Conservation (phyloP, 768 basidiomycete genomes). For the Brasilioporus rufonigricans region DNA sequence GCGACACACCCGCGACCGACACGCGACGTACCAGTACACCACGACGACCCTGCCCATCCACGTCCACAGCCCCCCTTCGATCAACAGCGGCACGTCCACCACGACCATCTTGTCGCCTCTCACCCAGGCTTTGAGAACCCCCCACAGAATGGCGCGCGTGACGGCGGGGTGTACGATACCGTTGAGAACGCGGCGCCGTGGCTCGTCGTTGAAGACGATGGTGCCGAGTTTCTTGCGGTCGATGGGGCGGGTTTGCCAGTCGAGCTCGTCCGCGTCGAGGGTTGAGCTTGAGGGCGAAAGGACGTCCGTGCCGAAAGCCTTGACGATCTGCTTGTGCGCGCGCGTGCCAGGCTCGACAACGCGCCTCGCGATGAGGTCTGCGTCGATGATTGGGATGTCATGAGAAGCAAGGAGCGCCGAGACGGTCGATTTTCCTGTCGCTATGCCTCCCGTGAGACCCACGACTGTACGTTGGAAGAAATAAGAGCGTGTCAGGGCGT, state of each 20-base stretch:
- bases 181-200: conserved; percentile 72
- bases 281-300: conserved; percentile 37
- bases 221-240: conserved; percentile 81
- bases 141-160: conserved; percentile 69
- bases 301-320: conserved; percentile 68
- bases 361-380: conserved; percentile 83
- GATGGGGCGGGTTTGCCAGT: conserved; percentile 62
- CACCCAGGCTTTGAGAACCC: conserved; percentile 69
- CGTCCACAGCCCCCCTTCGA: conserved; percentile 84
- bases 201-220: conserved; percentile 79
- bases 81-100: conserved; percentile 87
- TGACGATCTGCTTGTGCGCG: conserved; percentile 63
- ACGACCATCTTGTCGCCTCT: conserved; percentile 76
- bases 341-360: conserved; percentile 84
- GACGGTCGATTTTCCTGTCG: conserved; percentile 95
- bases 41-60: conserved; percentile 83
- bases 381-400: conserved; percentile 84
- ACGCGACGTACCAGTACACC: conserved; percentile 87
- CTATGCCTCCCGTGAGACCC: conserved; percentile 94
- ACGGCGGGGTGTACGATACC: conserved; percentile 90
- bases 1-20: too few relatives aligned
- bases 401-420: conserved; percentile 67
- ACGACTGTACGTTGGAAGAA: conserved; percentile 53
- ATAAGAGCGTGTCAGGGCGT: background rate
- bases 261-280: background rate